A percentile compares a stretch with the other conserved stretches of the same genome.
These are phyloP conservation scores for Termitomyces sp. DNA, from an alignment of 768 basidiomycete genomes.

Conservation along the genomic window DNA sequence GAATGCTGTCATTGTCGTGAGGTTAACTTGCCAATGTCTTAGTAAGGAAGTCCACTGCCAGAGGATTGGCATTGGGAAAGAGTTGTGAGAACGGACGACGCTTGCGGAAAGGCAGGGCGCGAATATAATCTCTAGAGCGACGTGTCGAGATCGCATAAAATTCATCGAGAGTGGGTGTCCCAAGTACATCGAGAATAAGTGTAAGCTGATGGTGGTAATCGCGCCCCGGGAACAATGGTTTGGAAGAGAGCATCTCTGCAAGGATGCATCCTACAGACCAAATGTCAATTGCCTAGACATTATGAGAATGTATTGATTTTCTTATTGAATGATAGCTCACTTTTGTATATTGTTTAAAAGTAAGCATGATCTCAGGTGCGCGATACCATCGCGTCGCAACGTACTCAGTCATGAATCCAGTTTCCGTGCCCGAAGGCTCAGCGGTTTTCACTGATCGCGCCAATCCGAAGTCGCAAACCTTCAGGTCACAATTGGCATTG, in stretches of 20 bases:
- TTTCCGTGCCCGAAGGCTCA: constrained; percentile 80
- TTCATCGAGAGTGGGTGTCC: constrained; percentile 95
- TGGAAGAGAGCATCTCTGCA: constrained; percentile 96
- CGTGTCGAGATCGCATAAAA: constrained; percentile 96
- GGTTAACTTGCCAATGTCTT: constrained; percentile 64
- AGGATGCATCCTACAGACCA: constrained; percentile 89
- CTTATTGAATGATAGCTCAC: constrained; percentile 27
- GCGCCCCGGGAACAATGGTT: constrained; percentile 94
- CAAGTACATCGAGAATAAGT: constrained; percentile 93
- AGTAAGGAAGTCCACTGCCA: constrained; percentile 67
- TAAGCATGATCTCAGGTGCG: constrained; percentile 99
- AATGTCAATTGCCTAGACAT: constrained; percentile 70
- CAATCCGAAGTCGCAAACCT: constrained; percentile 94
- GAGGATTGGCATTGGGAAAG: constrained; percentile 88
- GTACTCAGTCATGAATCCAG: constrained; percentile 94
- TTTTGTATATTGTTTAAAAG: constrained; percentile 98
- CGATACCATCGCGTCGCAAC: constrained; percentile 99
- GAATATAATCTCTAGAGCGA: constrained; percentile 91
- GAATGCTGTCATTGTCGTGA: not conserved
- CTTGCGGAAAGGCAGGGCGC: constrained; percentile 92
- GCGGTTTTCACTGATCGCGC: constrained; percentile 88
- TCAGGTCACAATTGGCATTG: constrained; percentile 95
- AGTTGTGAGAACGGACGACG: constrained; percentile 75
- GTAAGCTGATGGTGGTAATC: constrained; percentile 97
- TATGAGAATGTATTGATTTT: constrained; percentile 4